Conservation (phyloP, 2,329 filamentous ascomycete genomes). For the Huntiella omanensis region DNA sequence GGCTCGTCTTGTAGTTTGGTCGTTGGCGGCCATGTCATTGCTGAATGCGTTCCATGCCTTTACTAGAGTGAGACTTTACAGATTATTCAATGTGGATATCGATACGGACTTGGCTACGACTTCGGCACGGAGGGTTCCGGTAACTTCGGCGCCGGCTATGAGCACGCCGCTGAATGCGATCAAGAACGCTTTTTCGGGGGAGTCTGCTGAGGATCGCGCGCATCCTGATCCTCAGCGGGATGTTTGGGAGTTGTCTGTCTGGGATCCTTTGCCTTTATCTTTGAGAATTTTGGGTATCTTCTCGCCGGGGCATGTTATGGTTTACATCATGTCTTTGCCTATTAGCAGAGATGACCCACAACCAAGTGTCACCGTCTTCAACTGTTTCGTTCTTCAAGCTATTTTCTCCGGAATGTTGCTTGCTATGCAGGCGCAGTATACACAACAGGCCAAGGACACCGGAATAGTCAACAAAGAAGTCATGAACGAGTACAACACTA, state of each 20-base stretch:
- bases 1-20: constrained; percentile 41
- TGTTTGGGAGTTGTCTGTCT: constrained; percentile 87
- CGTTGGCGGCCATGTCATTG: constrained; percentile 45
- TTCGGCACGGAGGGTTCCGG: constrained; percentile 71
- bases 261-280: constrained; percentile 78
- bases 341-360: constrained; percentile 54
- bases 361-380: constrained; percentile 73
- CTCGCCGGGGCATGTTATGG: constrained; percentile 78
- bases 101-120: constrained; percentile 60
- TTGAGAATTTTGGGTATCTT: constrained; percentile 75
- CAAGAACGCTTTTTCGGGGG: constrained; percentile 44
- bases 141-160: constrained; percentile 62
- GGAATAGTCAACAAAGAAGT: constrained; percentile 79
- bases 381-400: constrained; percentile 55
- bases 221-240: constrained; percentile 68
- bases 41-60: constrained; percentile 70
- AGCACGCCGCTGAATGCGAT: constrained; percentile 65
- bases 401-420: constrained; percentile 63
- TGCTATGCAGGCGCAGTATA: constrained; percentile 53
- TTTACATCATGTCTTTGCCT: constrained; percentile 79
- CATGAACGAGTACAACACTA: constrained; percentile 85
- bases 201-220: constrained; percentile 61
- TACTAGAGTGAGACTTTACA: constrained; percentile 64
- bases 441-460: constrained; percentile 70
- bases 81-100: constrained; percentile 74